phyloP scores from a whole-genome alignment of 2,329 filamentous ascomycete species.

The Coniochaeta sp. region DNA sequence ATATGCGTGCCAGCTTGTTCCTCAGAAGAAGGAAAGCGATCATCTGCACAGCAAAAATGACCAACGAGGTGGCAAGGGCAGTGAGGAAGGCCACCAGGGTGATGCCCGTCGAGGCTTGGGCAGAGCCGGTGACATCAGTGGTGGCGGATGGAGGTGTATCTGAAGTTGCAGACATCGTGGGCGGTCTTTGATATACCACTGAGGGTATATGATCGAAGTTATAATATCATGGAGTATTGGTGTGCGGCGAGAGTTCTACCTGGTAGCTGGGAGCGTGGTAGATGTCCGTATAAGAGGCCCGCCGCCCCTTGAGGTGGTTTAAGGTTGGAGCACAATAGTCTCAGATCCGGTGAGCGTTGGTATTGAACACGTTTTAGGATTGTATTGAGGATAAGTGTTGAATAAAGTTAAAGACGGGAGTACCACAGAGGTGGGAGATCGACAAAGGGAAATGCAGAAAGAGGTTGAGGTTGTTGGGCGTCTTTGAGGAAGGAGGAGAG shows the following conservation, averaged over 20 bases:
- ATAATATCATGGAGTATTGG: not conserved
- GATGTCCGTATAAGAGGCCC: not conserved
- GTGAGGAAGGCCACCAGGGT: conserved; percentile 54
- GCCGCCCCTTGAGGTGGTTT: too few relatives aligned
- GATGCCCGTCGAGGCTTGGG: conserved; percentile 30
- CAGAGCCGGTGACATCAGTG: conserved; percentile 8
- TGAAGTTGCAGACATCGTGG: not conserved
- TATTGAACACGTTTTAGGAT: not conserved
- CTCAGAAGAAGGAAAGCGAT: conserved; percentile 69
- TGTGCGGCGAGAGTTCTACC: too few relatives aligned
- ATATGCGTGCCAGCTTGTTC: conserved; percentile 74
- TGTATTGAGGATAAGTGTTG: not conserved
- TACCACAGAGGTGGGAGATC: not conserved
- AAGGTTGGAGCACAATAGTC: not conserved
- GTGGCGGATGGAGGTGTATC: conserved; percentile 4
- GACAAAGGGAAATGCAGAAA: not conserved
- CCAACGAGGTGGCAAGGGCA: conserved; percentile 54
- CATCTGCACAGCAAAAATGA: conserved; percentile 58
- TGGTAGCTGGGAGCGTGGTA: not conserved
- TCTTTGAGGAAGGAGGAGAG: not conserved
- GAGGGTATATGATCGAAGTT: conserved; percentile 1
- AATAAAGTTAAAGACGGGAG: not conserved
- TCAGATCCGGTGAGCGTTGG: not conserved
- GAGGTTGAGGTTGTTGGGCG: not conserved
- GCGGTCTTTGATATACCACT: not conserved